A percentile compares a stretch with the other conserved stretches of the same genome.
phyloP scores from a whole-genome alignment of 345 rosid species.

The Cochlearia excelsa region DNA sequence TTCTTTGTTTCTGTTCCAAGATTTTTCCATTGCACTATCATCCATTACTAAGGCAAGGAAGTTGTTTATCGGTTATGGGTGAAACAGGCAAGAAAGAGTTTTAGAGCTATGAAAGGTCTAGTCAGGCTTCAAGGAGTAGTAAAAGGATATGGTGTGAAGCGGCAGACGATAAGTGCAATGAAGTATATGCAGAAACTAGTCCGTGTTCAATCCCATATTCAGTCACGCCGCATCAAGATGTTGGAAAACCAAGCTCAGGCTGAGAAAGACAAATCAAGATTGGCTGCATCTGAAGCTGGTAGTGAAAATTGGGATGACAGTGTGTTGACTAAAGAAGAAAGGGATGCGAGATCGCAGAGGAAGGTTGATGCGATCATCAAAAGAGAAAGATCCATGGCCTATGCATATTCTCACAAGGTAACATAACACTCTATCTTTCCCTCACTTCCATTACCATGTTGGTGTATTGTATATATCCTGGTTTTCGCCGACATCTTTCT shows the following conservation, averaged over 20 bases:
- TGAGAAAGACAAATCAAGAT: conserved; percentile 47
- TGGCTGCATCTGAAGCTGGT: conserved; percentile 62
- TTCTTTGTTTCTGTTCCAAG: conserved; percentile 6
- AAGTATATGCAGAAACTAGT: conserved; percentile 89
- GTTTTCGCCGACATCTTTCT: conserved; percentile 5
- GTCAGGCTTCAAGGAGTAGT: conserved; percentile 96
- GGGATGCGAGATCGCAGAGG: conserved; percentile 67
- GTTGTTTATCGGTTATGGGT: conserved; percentile 4
- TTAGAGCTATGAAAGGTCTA: conserved; percentile 84
- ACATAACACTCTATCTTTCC: conserved; percentile 8
- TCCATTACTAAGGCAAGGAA: background rate
- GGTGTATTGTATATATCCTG: background rate
- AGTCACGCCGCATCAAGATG: conserved; percentile 82
- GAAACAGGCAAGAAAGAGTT: conserved; percentile 84
- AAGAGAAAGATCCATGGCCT: conserved; percentile 89
- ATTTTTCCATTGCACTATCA: conserved; percentile 7
- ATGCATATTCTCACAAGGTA: conserved; percentile 91
- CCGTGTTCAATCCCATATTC: conserved; percentile 89
- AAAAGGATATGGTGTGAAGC: conserved; percentile 82
- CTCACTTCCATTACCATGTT: conserved; percentile 10
- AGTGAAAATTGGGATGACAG: conserved; percentile 82
- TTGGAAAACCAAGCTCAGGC: conserved; percentile 67
- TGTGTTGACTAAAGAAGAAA: conserved; percentile 74
- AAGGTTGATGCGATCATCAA: conserved; percentile 74
- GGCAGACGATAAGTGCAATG: conserved; percentile 82